These are phyloP conservation scores for Alternaria triticina DNA, from an alignment of 2,329 filamentous ascomycete species.

Conservation along the genomic window DNA sequence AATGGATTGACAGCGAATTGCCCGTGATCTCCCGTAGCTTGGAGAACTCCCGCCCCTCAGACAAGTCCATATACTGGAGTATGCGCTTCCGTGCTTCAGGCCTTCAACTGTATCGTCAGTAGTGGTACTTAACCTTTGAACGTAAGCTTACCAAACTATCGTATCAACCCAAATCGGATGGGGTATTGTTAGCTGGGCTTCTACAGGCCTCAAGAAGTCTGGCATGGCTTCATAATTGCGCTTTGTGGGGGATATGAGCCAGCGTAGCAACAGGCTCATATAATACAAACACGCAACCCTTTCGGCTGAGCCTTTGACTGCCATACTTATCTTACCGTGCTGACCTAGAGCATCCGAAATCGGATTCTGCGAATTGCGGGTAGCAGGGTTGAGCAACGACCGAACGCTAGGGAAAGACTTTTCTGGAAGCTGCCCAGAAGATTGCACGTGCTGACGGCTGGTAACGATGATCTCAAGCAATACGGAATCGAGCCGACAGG, in stretches of 20 bases:
- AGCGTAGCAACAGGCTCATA: slow-evolving; percentile 6
- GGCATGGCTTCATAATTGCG: slow-evolving; percentile 8
- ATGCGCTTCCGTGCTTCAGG: background rate
- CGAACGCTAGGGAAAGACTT: slow-evolving; percentile 8
- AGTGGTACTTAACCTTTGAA: background rate
- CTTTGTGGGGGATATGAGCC: slow-evolving; percentile 15
- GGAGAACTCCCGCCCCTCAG: slow-evolving; percentile 10
- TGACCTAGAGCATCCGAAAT: slow-evolving; percentile 17
- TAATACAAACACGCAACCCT: slow-evolving; percentile 13
- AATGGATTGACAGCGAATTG: slow-evolving; percentile 8
- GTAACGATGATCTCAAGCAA: background rate
- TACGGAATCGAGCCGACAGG: slow-evolving; percentile 12
- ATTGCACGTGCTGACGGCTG: background rate
- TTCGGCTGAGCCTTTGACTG: background rate
- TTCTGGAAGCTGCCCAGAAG: slow-evolving; percentile 2
- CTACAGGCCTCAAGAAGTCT: background rate
- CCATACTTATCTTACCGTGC: slow-evolving; percentile 13
- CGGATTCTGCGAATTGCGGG: background rate
- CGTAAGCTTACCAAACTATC: background rate
- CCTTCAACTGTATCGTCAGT: background rate
- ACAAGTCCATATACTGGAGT: background rate
- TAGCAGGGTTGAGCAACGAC: slow-evolving; percentile 10
- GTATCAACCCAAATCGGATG: background rate
- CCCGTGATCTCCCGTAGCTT: slow-evolving; percentile 1
- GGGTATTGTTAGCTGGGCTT: background rate